Evolutionary conservation across 2,329 filamentous ascomycete species (phyloP), one percentile per base, ranked within the genome.

Genomic region (Sclerotinia nivalis): DNA sequence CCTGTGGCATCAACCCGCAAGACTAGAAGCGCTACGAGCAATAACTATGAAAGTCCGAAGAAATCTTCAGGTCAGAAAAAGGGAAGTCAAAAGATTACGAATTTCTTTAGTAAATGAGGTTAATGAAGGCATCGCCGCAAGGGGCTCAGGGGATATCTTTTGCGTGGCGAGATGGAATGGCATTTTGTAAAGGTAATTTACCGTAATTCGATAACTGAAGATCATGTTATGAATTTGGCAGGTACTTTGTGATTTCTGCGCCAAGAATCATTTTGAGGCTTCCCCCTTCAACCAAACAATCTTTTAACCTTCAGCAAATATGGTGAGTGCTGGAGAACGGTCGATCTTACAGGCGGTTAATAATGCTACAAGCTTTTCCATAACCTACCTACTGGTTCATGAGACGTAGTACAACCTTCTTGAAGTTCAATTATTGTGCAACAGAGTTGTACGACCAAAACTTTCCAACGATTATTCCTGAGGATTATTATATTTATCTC

Each of bases 31-130:
- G 75, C 77, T 12, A 78, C 73, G 22, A 78, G 73, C 64, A 79
- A 79, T 70, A 73, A 76, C 49, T 77, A 73, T 52, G 72, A 68
- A n/a, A 73, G 71, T 60, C 74, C 74, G 12, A 72, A 70, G 45
- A 78, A 76, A 50, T 37, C 70, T 31, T 50, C 61, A 20, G 66
- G 52, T 1, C 76, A 76, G 66, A 73, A 70, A 22, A 77, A 76
- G 50, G 76, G 75, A 9, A 76, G 74, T 69, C 75, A 77, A 71
- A 78, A 84, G 76, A 88, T 88, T 70, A 88, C 86, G 49, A 84
- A 79, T 75, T 88, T 88, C 77, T 87, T 88, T 71, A 67, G 69
- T 3, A 77, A 77, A 45, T 76, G 61, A 69, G 31, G n/a, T 54
- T n/a, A 56, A 40, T 13, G 10, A 8, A 45, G 4, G n/a, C 45